Base-by-base conservation (phyloP, 2,329 filamentous ascomycete species). In the Trichophaea hybrida region DNA sequence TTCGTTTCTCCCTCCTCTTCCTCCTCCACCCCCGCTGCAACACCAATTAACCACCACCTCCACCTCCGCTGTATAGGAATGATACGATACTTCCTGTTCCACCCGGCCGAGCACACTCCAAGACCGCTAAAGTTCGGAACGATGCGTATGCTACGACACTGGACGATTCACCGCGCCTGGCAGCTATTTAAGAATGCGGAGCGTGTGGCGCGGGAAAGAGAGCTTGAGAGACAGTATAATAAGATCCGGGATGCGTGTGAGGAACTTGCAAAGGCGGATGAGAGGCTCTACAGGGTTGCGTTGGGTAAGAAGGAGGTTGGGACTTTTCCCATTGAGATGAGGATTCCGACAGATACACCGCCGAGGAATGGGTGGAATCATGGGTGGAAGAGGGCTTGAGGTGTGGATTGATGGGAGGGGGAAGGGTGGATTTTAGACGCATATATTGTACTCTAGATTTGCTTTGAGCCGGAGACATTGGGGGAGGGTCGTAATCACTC, bases 81-180 rank as follows among this genome's bases (percentile, higher is more conserved):
- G 58, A 86, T 87, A 71, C 77, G 83, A 68, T 87, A 86, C 74
- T 80, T 83, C 72, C 80, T 87, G 67, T 74, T 78, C 69, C 84
- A 87, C 72, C 82, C 83, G 1, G 74, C 79, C 34, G 17, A 32
- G 38, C 54, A 63, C 13, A 85, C 81, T 5, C 84, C 83, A 0
- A 81, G 83, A 10, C 90, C 93, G 0, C 80, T 98, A 65, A 85
- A 88, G 69, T 90, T 97, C 80, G 88, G 82, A 44, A 88, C 91
- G 68, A 86, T 85, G 73, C 84, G 93, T 59, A 80, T 83, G 73
- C 82, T 98, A 65, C 87, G 93, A 51, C 93, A 98, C 78, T 98
- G 93, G 93, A 97, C 93, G 55, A 97, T 98, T 73, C 90, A 97
- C 77, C 89, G 93, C 68, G 91, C 91, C 24, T 97, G 90, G 88